Evolutionary conservation across 2,329 filamentous ascomycete genomes (phyloP).

Genomic region (Parafenestella ontariensis): DNA sequence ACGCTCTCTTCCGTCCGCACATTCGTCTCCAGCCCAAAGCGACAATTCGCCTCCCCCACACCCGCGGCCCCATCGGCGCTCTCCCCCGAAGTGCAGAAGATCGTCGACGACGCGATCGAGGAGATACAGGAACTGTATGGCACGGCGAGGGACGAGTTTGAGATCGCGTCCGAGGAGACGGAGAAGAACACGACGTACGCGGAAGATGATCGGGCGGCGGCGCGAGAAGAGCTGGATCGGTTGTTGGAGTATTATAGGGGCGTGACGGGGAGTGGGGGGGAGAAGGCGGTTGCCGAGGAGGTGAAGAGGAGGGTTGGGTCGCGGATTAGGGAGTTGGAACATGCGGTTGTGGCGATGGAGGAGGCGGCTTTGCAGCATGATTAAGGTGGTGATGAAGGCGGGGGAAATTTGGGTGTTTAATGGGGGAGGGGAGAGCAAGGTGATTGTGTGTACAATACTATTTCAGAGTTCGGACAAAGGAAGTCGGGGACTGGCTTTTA

Average conservation of each 20-base stretch:
- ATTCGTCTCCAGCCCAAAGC: constrained; percentile 27
- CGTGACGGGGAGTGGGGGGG: constrained; percentile 50
- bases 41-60: constrained; percentile 9
- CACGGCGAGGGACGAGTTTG: constrained; percentile 54
- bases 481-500: background rate
- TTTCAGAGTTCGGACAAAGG: too few species aligned
- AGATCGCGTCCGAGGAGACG: constrained; percentile 60
- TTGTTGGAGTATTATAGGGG: constrained; percentile 57
- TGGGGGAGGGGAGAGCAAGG: background rate
- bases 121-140: constrained; percentile 48
- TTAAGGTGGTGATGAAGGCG: constrained; percentile 22
- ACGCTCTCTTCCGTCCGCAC: constrained; percentile 42
- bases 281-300: constrained; percentile 56
- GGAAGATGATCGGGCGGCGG: constrained; percentile 60
- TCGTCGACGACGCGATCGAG: constrained; percentile 42
- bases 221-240: constrained; percentile 59
- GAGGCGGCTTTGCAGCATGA: constrained; percentile 59
- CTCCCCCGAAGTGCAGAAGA: constrained; percentile 27
- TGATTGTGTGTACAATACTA: too few species aligned
- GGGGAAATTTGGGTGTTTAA: too few species aligned
- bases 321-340: constrained; percentile 61
- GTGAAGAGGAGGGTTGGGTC: constrained; percentile 60
- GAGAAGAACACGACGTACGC: constrained; percentile 64
- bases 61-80: constrained; percentile 12
- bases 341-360: constrained; percentile 59